Evolutionary conservation across 345 rosid species (phyloP).

Genomic region (Lepidium sativum): DNA sequence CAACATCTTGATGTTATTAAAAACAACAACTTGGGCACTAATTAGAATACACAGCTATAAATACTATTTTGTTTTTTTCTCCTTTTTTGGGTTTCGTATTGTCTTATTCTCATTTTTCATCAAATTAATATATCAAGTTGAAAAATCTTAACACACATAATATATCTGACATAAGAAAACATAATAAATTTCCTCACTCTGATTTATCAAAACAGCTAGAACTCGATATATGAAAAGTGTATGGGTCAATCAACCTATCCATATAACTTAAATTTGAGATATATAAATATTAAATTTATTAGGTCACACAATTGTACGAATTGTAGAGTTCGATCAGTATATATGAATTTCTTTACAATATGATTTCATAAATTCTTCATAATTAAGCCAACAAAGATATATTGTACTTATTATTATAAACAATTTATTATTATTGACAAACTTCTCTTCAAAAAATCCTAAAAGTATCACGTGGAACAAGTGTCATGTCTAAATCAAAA

Average conservation of each 20-base stretch:
- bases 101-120: slow-evolving; percentile 21
- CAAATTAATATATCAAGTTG: slow-evolving; percentile 15
- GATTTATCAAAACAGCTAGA: background rate
- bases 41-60: slow-evolving; percentile 17
- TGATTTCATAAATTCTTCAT: background rate
- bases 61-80: background rate
- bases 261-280: background rate
- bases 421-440: no score
- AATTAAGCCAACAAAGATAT: background rate
- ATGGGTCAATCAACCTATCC: background rate
- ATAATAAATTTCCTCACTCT: background rate
- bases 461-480: no score
- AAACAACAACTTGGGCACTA: background rate
- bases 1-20: slow-evolving; percentile 15
- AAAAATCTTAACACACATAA: background rate
- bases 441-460: no score
- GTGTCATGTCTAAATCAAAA: no score
- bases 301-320: background rate
- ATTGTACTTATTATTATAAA: background rate
- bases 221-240: background rate
- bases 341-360: background rate
- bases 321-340: background rate
- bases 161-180: no score
- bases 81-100: background rate
- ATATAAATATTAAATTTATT: background rate